phyloP scores from a whole-genome alignment of 805 yeast genomes.

The Zygoascus tannicola region DNA sequence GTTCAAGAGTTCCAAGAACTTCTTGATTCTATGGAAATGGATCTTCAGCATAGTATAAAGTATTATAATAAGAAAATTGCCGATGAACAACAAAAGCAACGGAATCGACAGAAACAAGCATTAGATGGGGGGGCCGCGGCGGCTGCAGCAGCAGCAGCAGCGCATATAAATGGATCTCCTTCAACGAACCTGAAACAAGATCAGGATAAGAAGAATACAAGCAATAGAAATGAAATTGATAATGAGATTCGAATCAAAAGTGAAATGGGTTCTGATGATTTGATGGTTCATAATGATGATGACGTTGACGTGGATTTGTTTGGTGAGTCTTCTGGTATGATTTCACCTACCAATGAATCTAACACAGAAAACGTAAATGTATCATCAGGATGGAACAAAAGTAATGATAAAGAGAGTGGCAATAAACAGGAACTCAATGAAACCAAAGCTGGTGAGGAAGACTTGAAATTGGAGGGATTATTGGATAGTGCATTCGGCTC shows the following conservation, averaged over 20 bases:
- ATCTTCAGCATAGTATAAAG: constrained; percentile 14
- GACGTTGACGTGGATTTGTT: background rate
- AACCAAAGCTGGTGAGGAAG: background rate
- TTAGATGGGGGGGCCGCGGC: background rate
- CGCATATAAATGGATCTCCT: no score
- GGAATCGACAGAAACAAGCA: constrained; percentile 3
- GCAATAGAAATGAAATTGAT: background rate
- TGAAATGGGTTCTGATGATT: background rate
- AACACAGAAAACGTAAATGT: background rate
- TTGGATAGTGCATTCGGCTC: constrained; percentile 5
- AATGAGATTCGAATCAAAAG: background rate
- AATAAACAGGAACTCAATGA: background rate
- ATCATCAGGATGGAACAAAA: background rate
- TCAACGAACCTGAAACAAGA: background rate
- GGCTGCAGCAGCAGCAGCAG: constrained; percentile 2
- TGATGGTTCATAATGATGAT: background rate
- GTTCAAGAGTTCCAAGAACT: constrained; percentile 12
- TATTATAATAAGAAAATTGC: constrained; percentile 4
- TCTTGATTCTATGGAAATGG: constrained; percentile 17
- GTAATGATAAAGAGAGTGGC: background rate
- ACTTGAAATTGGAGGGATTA: constrained; percentile 1
- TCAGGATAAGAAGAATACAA: constrained; percentile 1
- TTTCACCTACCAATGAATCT: no score
- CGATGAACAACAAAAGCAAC: constrained; percentile 4
- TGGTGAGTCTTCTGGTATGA: background rate